Percentiles rank a stretch among this genome's conserved stretches.
phyloP scores from a whole-genome alignment of 2,329 filamentous ascomycete genomes.

The Trichoderma hamatum region DNA sequence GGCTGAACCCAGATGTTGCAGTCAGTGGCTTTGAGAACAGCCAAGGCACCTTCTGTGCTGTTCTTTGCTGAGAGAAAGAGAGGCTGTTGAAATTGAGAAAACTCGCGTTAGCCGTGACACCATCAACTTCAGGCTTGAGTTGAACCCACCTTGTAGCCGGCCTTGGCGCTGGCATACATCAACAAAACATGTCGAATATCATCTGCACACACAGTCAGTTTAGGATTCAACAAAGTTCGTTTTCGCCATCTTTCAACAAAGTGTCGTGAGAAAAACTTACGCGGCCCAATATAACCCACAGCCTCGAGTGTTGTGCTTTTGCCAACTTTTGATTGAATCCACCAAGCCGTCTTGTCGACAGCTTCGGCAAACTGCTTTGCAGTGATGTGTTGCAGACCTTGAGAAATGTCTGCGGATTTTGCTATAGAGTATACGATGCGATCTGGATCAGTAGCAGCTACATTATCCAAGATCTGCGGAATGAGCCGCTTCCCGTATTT shows the following conservation, averaged over 20 bases:
- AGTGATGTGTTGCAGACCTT: constrained; percentile 33
- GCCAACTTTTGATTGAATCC: constrained; percentile 33
- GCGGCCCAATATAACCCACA: constrained; percentile 40
- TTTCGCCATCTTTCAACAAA: background rate
- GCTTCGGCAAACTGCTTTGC: constrained; percentile 35
- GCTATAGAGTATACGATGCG: constrained; percentile 35
- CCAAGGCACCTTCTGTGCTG: constrained; percentile 38
- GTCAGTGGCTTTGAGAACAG: constrained; percentile 37
- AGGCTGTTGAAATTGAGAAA: background rate
- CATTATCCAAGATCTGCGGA: constrained; percentile 36
- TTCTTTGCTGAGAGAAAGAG: constrained; percentile 37
- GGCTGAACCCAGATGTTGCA: constrained; percentile 39
- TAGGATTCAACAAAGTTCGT: background rate
- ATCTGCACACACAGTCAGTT: constrained; percentile 30
- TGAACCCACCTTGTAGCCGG: constrained; percentile 36
- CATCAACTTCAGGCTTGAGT: background rate
- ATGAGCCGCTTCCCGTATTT: constrained; percentile 33
- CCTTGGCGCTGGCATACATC: constrained; percentile 41
- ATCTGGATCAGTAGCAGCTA: constrained; percentile 35
- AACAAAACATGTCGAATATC: constrained; percentile 38
- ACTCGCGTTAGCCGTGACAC: constrained; percentile 5
- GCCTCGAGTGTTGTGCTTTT: constrained; percentile 29
- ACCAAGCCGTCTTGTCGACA: constrained; percentile 39
- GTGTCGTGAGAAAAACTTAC: constrained; percentile 32
- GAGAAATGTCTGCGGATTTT: constrained; percentile 24